These are phyloP conservation scores for Diplogelasinospora grovesii DNA, from an alignment of 495 filamentous ascomycete genomes.

Conservation along the genomic window DNA sequence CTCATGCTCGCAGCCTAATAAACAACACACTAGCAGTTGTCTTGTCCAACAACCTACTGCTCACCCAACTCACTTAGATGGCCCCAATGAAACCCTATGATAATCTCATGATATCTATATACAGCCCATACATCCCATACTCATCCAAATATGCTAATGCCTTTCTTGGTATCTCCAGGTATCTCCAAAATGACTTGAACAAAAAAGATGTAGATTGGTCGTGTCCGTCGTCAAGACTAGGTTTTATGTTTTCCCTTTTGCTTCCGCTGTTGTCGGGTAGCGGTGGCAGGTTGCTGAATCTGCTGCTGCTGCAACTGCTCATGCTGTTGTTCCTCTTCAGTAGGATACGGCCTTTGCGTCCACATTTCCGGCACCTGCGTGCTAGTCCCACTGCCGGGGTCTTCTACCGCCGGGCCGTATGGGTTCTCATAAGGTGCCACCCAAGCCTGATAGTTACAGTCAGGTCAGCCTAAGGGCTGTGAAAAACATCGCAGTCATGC, in stretches of 20 bases:
- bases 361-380: slow-evolving; percentile 14
- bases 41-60: no score
- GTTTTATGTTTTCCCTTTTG: slow-evolving; percentile 3
- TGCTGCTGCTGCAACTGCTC: not conserved
- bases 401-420: slow-evolving; percentile 8
- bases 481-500: not conserved
- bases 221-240: no score
- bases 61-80: no score
- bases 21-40: no score
- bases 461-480: not conserved
- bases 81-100: no score
- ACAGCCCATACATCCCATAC: no score
- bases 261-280: not conserved
- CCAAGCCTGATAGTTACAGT: slow-evolving; percentile 7
- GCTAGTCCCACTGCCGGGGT: slow-evolving; percentile 6
- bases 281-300: not conserved
- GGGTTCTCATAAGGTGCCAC: slow-evolving; percentile 8
- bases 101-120: no score
- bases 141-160: no score
- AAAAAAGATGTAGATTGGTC: no score
- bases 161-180: no score
- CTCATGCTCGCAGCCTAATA: no score
- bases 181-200: no score
- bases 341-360: slow-evolving; percentile 3
- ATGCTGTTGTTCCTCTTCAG: not conserved